A percentile compares a stretch with the other conserved stretches of the same genome.
Evolutionary conservation across 2,329 filamentous ascomycete species (phyloP).

Genomic region (Paraconiothyrium sp.): DNA sequence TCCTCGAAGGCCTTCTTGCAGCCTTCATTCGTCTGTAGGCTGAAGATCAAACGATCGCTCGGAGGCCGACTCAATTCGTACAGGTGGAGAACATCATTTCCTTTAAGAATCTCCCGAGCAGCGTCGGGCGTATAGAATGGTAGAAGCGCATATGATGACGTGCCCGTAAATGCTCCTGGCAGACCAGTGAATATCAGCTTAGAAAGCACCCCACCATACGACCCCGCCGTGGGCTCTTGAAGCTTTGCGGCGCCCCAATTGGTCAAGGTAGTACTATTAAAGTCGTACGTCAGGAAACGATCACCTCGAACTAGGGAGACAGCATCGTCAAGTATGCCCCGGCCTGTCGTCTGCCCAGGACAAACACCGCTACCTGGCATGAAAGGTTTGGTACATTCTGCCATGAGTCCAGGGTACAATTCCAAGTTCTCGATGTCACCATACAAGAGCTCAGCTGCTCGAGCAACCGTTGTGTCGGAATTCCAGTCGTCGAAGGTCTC

Average conservation of each 20-base stretch:
- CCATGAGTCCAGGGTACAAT: slow-evolving; percentile 77
- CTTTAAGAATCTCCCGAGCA: slow-evolving; percentile 57
- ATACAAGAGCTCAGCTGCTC: slow-evolving; percentile 60
- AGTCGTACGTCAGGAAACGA: slow-evolving; percentile 33
- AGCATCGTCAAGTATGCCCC: slow-evolving; percentile 77
- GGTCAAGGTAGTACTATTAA: slow-evolving; percentile 46
- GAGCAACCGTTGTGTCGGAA: slow-evolving; percentile 53
- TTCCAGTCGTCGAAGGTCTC: slow-evolving; percentile 83
- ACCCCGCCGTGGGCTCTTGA: slow-evolving; percentile 44
- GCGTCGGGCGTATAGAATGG: slow-evolving; percentile 63
- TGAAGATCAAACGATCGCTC: slow-evolving; percentile 55
- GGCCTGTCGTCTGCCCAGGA: slow-evolving; percentile 73
- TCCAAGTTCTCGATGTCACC: slow-evolving; percentile 65
- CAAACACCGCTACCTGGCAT: slow-evolving; percentile 76
- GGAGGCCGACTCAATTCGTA: slow-evolving; percentile 58
- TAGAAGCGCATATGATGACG: slow-evolving; percentile 59
- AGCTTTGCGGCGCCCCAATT: slow-evolving; percentile 62
- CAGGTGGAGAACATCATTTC: slow-evolving; percentile 56
- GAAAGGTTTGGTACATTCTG: slow-evolving; percentile 75
- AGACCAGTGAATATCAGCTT: slow-evolving; percentile 57
- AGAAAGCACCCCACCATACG: slow-evolving; percentile 58
- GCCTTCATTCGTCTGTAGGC: slow-evolving; percentile 60
- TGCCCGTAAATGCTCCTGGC: slow-evolving; percentile 59
- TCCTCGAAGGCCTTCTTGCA: slow-evolving; percentile 62
- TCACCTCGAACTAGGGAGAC: slow-evolving; percentile 67